These are phyloP conservation scores for Sabuloglossum arenarium DNA, from an alignment of 495 filamentous ascomycete genomes.

Conservation along the genomic window DNA sequence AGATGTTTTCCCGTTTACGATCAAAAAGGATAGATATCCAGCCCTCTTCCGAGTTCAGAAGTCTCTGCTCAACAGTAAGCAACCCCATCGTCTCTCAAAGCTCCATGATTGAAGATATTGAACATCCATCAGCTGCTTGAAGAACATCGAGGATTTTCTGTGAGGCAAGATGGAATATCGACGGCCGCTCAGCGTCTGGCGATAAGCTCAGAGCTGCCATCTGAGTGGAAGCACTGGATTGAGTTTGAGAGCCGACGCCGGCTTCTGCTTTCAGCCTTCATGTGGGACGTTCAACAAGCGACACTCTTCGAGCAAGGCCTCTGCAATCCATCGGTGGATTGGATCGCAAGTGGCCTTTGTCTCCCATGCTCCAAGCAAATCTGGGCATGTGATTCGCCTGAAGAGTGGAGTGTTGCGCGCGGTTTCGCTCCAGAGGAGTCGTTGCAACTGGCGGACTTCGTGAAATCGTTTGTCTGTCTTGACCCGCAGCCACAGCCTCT, in stretches of 20 bases:
- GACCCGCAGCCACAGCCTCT: background rate
- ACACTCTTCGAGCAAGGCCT: background rate
- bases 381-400: background rate
- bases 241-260: background rate
- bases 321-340: background rate
- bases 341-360: background rate
- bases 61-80: background rate
- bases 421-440: background rate
- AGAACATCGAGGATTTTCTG: background rate
- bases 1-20: background rate
- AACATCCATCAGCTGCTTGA: background rate
- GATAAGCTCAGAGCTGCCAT: background rate
- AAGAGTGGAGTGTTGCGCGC: background rate
- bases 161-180: background rate
- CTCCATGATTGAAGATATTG: background rate
- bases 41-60: background rate
- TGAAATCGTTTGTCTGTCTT: background rate
- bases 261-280: background rate
- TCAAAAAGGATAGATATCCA: background rate
- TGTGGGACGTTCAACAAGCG: background rate
- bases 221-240: background rate
- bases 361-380: background rate
- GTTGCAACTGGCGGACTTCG: background rate
- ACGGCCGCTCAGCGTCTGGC: background rate
- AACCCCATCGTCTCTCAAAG: background rate